Evolutionary conservation across 2,329 filamentous ascomycete species (phyloP).

Genomic region (Parastagonospora nodorum): DNA sequence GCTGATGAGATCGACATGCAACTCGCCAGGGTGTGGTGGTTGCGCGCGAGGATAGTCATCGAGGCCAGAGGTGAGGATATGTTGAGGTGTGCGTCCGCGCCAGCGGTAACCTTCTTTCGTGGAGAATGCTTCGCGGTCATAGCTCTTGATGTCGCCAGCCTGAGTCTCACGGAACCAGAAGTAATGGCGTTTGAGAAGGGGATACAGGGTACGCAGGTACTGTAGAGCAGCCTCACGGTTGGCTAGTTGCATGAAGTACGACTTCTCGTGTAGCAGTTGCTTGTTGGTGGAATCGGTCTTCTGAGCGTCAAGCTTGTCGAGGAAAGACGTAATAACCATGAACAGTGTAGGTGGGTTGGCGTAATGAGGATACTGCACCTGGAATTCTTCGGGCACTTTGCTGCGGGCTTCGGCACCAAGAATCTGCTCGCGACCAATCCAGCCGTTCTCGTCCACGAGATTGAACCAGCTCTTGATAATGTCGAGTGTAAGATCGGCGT

Average conservation of each 20-base stretch:
- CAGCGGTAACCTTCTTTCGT: slow-evolving; percentile 93
- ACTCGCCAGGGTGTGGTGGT: slow-evolving; percentile 91
- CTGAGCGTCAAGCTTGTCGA: slow-evolving; percentile 71
- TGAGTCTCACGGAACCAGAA: slow-evolving; percentile 96
- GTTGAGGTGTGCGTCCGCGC: slow-evolving; percentile 84
- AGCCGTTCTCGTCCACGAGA: slow-evolving; percentile 94
- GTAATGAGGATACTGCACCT: slow-evolving; percentile 94
- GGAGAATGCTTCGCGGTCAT: slow-evolving; percentile 87
- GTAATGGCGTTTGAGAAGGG: slow-evolving; percentile 85
- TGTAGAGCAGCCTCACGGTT: slow-evolving; percentile 69
- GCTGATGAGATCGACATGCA: slow-evolving; percentile 91
- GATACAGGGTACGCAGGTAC: slow-evolving; percentile 80
- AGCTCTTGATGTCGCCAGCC: slow-evolving; percentile 84
- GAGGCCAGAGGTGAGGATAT: slow-evolving; percentile 89
- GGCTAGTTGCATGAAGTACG: slow-evolving; percentile 68
- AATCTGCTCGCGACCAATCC: slow-evolving; percentile 97
- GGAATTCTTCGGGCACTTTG: slow-evolving; percentile 93
- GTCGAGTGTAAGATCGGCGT: slow-evolving; percentile 80
- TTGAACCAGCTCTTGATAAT: slow-evolving; percentile 96
- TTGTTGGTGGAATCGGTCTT: slow-evolving; percentile 39
- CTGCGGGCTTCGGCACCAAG: slow-evolving; percentile 88
- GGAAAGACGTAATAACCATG: slow-evolving; percentile 81
- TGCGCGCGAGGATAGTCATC: slow-evolving; percentile 96
- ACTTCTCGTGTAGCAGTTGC: slow-evolving; percentile 44
- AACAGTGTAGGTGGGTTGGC: slow-evolving; percentile 96